Base-by-base conservation (phyloP, 805 yeast genomes). In the Vanderwaltozyma yarrowii region DNA sequence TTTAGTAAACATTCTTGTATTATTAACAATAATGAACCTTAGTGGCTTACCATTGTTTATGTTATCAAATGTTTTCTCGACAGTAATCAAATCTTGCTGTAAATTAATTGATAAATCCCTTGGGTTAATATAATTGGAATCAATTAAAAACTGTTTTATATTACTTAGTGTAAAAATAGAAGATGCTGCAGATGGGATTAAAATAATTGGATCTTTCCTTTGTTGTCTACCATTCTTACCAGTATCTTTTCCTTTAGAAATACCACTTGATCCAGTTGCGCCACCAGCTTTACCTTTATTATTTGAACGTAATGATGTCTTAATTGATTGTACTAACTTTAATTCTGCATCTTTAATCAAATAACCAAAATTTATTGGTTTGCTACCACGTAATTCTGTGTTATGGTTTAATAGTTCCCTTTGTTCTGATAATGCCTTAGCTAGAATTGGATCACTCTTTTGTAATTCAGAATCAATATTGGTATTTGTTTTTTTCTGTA, bases 1-100 rank as follows among this genome's bases (percentile, higher is more conserved):
- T 57, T 88, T 89, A 18, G 83, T 79, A 62, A 82, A 82, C 62
- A 78, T 73, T 38, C 87, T 94, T 5, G 87, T 86, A 40, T 84
- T 82, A 56, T 85, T 94, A 24, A 88, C 96, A 39, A 92, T 81
- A 49, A 87, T 44, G 41, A 60, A 59, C 37, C 55, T 56, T 16
- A 58, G 35, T 12, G 63, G 61, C 37, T 43, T 56, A 13, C 47
- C 45, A 24, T 21, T 21, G 9, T 21, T 21, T 20, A 60, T 40
- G 13, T 50, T 50, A 28, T 59, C 62, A 21, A 60, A 49, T 35
- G 54, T 57, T 36, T 58, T 60, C 24, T 54, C 56, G 29, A 56
- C 51, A 1, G 54, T 56, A 15, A 58, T 43, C 7, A 58, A 41
- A 28, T 58, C 62, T 17, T 47, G 43, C n/a, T 51, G 51, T 13